Conservation (phyloP, 2,329 filamentous ascomycete genomes). For the Aspergillus sclerotialis region DNA sequence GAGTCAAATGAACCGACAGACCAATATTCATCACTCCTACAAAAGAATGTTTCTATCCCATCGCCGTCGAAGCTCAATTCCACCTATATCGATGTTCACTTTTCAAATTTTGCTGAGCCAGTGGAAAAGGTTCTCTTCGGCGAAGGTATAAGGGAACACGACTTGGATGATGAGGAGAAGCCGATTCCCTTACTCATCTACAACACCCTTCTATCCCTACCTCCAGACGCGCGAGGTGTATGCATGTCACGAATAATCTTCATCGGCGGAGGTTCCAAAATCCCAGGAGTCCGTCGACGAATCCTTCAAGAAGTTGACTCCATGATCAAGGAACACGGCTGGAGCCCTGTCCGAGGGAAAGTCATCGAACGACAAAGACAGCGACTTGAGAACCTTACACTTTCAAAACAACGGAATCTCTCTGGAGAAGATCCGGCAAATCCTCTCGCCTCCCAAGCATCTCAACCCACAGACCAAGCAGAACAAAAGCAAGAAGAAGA, state of each 20-base stretch:
- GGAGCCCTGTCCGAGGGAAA: constrained; percentile 69
- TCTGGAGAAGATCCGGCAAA: constrained; percentile 8
- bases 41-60: constrained; percentile 39
- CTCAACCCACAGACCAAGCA: constrained; percentile 3
- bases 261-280: constrained; percentile 69
- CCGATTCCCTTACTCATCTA: constrained; percentile 73
- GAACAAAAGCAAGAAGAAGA: constrained; percentile 16
- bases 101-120: constrained; percentile 63
- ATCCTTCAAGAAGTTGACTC: constrained; percentile 67
- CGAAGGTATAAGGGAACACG: constrained; percentile 42
- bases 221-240: constrained; percentile 71
- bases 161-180: constrained; percentile 80
- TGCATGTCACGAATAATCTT: constrained; percentile 90
- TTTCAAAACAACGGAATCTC: constrained; percentile 16
- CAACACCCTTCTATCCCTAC: constrained; percentile 64
- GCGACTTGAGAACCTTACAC: constrained; percentile 35
- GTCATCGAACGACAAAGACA: constrained; percentile 47
- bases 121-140: constrained; percentile 71
- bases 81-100: constrained; percentile 54
- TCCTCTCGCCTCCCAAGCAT: constrained; percentile 12
- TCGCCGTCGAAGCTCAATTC: constrained; percentile 35
- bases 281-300: constrained; percentile 72
- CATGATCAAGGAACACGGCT: constrained; percentile 63
- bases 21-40: constrained; percentile 4
- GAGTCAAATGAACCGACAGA: constrained; percentile 1